Evolutionary conservation across 2,329 filamentous ascomycete species (phyloP).

Genomic region (Sporothrix brunneoviolacea): DNA sequence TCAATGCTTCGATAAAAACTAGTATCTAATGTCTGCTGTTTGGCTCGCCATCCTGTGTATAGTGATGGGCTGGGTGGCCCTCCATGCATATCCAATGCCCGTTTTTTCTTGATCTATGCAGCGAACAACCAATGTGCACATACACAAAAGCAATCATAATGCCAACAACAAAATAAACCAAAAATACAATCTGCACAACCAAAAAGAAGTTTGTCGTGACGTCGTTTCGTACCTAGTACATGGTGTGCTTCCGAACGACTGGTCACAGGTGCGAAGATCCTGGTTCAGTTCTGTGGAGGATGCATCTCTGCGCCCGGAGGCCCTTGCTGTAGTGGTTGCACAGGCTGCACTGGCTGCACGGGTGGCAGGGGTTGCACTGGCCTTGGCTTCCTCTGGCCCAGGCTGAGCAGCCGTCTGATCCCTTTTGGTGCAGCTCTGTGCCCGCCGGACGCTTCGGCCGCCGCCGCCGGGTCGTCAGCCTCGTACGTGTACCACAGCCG

Average conservation of each 20-base stretch:
- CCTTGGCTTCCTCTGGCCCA: constrained; percentile 29
- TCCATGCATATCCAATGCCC: background rate
- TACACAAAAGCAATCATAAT: background rate
- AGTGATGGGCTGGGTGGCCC: too few species aligned
- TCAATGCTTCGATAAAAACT: too few species aligned
- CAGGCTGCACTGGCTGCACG: background rate
- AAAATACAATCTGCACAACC: background rate
- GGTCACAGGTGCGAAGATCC: too few species aligned
- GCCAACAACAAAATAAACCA: background rate
- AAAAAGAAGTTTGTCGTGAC: too few species aligned
- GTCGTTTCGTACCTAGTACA: too few species aligned
- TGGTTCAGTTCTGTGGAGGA: background rate
- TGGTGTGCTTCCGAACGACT: too few species aligned
- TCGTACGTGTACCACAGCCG: constrained; percentile 58
- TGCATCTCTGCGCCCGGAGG: background rate
- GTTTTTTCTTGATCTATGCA: too few species aligned
- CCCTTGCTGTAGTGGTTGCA: background rate
- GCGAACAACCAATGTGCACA: too few species aligned
- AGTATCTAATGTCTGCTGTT: too few species aligned
- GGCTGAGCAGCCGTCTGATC: constrained; percentile 40
- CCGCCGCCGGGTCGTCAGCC: too few species aligned
- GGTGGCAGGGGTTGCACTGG: background rate
- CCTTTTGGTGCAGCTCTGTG: constrained; percentile 28
- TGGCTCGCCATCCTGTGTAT: too few species aligned
- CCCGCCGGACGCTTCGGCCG: constrained; percentile 26